phyloP scores from a whole-genome alignment of 2,329 filamentous ascomycete genomes.

The Pseudogymnoascus sp. region DNA sequence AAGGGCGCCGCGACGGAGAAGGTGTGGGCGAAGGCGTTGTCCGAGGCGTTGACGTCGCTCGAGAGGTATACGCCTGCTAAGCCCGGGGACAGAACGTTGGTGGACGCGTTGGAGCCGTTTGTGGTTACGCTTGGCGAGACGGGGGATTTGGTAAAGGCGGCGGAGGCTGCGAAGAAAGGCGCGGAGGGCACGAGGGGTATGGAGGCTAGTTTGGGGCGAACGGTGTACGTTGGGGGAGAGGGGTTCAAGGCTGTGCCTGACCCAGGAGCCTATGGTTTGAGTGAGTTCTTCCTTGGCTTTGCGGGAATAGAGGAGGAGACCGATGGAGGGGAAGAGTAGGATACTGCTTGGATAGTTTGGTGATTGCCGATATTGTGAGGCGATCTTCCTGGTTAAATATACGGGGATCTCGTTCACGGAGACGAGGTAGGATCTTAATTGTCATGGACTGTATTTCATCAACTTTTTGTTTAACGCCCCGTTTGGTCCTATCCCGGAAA shows the following conservation, averaged over 20 bases:
- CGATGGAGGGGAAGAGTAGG: slow-evolving; percentile 11
- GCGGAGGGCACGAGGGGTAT: slow-evolving; percentile 85
- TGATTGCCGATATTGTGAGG: slow-evolving; percentile 5
- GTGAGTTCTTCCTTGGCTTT: slow-evolving; percentile 73
- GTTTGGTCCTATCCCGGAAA: slow-evolving; percentile 6
- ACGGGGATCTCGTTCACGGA: background rate
- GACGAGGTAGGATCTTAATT: background rate
- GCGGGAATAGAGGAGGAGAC: slow-evolving; percentile 35
- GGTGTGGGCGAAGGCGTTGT: slow-evolving; percentile 56
- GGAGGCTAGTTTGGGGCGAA: slow-evolving; percentile 77
- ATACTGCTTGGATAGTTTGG: background rate
- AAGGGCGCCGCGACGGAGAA: slow-evolving; percentile 32
- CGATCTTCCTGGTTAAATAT: slow-evolving; percentile 5
- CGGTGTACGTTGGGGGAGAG: slow-evolving; percentile 72
- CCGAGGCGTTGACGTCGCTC: slow-evolving; percentile 62
- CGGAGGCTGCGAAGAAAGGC: slow-evolving; percentile 64
- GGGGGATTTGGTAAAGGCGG: slow-evolving; percentile 62
- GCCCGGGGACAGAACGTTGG: slow-evolving; percentile 79
- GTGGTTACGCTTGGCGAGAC: slow-evolving; percentile 61
- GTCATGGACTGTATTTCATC: slow-evolving; percentile 17
- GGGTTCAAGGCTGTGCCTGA: slow-evolving; percentile 68
- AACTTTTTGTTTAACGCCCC: slow-evolving; percentile 14
- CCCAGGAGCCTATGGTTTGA: slow-evolving; percentile 68
- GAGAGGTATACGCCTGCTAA: slow-evolving; percentile 81
- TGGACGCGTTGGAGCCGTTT: slow-evolving; percentile 87